Evolutionary conservation across 176 grass and related monocot species (phyloP).

Genomic region (Elaeis guineensis): DNA sequence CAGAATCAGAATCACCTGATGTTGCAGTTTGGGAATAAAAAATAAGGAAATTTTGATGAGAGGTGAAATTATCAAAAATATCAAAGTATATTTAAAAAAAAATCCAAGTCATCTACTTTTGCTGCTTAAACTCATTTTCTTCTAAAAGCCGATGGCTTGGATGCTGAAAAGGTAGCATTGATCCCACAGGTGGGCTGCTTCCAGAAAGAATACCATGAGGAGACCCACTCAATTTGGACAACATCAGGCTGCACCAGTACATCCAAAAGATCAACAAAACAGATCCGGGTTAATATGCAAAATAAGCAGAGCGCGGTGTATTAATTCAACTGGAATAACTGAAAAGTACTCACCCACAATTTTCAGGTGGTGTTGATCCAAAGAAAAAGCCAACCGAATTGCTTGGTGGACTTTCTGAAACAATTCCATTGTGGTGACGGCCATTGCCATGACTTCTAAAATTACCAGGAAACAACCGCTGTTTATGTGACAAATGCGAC

Average conservation of each 20-base stretch:
- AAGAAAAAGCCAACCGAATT: conserved; percentile 95
- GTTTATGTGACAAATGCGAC: conserved; percentile 45
- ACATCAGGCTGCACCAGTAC: conserved; percentile 27
- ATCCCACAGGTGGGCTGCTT: conserved; percentile 75
- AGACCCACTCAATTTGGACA: conserved; percentile 68
- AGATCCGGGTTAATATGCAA: too few relatives aligned
- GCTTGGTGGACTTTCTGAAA: conserved; percentile 88
- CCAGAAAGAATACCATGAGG: conserved; percentile 70
- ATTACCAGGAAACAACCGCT: conserved; percentile 86
- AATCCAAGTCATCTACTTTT: conserved; percentile 50
- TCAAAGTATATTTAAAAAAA: neutral
- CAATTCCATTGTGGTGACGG: conserved; percentile 42
- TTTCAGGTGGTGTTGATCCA: conserved; percentile 87
- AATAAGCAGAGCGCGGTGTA: neutral
- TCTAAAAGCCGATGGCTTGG: conserved; percentile 80
- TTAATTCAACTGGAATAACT: neutral
- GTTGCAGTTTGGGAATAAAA: conserved; percentile 7
- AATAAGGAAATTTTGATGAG: neutral
- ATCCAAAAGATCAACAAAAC: too few relatives aligned
- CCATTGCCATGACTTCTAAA: conserved; percentile 36
- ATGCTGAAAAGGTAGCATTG: conserved; percentile 86
- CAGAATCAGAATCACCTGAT: conserved; percentile 1
- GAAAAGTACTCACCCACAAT: conserved; percentile 42
- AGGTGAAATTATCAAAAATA: too few relatives aligned
- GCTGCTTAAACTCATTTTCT: conserved; percentile 94